Base-by-base conservation (phyloP, 306 rosid species). In the Phaseolus lunatus region DNA sequence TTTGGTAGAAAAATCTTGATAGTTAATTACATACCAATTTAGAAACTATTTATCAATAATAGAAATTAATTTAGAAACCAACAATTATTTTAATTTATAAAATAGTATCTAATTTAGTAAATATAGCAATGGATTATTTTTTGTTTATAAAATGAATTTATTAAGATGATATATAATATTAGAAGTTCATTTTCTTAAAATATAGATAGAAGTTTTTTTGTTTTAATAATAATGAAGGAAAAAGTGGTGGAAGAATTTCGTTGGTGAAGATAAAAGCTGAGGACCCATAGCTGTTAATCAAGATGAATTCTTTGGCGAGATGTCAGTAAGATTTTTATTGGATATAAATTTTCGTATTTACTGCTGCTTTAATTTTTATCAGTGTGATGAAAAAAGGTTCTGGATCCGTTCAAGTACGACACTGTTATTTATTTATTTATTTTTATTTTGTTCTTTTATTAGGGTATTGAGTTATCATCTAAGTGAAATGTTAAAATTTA, bases 221-320 rank as follows among this genome's bases (percentile, higher is more conserved):
- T n/a, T n/a, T n/a, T n/a, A 9, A 29, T 16, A 31, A 31, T 11
- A 39, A 65, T 11, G 47, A 20, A 20, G 18, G 5, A 0, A 65
- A 65, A 19, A 0, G 3, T 5, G 16, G 23, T 10, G 24, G 37
- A 33, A 31, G 29, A 64, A 64, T 64, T 16, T 11, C 9, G 18
- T 19, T 64, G 70, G 9, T 35, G 29, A 16, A 39, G 41, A 67
- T 67, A 41, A 67, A 67, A 67, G 53, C 72, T 20, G 7, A 67
- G 72, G 53, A 67, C 63, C 63, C 53, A 50, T 31, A 5, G 6
- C 29, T 31, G 18, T 49, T 70, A n/a, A 33, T 27, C 75, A 9
- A 18, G n/a, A 29, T 70, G 31, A 70, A 49, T 33, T 71, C 26
- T 53, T 72, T 54, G 77, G 77, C 53, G 23, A 37, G 53, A 7